These are phyloP conservation scores for Populus nigra DNA, from an alignment of 345 rosid species.

Conservation along the genomic window DNA sequence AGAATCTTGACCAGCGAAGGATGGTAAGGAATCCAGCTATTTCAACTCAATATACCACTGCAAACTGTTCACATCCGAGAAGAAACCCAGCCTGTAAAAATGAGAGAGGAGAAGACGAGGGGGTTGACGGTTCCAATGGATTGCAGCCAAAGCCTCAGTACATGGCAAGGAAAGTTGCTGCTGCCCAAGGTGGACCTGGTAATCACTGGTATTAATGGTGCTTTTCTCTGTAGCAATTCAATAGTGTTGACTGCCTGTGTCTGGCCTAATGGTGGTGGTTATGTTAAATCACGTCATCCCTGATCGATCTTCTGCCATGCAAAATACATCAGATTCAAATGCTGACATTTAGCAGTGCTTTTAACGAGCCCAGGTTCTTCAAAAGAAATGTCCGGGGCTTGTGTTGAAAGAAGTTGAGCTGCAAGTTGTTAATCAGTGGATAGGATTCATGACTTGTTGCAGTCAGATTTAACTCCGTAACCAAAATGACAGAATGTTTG, in stretches of 20 bases:
- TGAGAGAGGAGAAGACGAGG: conserved; percentile 69
- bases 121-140: conserved; percentile 53
- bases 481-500: neutral
- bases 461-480: conserved; percentile 14
- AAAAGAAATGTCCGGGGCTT: conserved; percentile 3
- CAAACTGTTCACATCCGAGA: conserved; percentile 52
- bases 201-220: conserved; percentile 63
- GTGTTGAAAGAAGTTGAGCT: conserved; percentile 12
- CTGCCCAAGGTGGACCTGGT: conserved; percentile 70
- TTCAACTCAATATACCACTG: conserved; percentile 47
- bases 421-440: conserved; percentile 22
- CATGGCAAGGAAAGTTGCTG: conserved; percentile 76
- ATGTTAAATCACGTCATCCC: neutral
- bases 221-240: neutral
- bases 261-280: conserved; percentile 1
- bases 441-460: conserved; percentile 7
- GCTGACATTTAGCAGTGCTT: neutral
- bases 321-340: conserved; percentile 6
- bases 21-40: conserved; percentile 62
- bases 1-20: conserved; percentile 71
- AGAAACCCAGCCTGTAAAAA: conserved; percentile 64
- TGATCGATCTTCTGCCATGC: conserved; percentile 9
- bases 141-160: conserved; percentile 82
- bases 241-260: neutral
- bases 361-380: neutral